phyloP scores from a whole-genome alignment of 108 stramenopile species.

The Cyclotella baltica region DNA sequence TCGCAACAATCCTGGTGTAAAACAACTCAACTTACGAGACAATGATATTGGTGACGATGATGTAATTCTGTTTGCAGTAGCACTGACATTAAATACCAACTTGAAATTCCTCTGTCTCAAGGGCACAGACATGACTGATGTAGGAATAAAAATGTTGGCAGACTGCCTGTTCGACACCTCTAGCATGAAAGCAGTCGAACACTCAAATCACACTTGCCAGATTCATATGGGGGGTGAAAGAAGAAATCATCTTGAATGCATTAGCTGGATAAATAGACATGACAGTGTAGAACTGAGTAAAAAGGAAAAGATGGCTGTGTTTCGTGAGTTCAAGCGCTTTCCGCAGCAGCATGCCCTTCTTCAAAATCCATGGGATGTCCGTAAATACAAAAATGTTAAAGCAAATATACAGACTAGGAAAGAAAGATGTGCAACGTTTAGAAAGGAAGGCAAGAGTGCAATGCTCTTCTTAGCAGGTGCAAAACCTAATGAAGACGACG shows the following conservation, averaged over 20 bases:
- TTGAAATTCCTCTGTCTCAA: not conserved
- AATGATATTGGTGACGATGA: not conserved
- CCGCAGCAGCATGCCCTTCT: not conserved
- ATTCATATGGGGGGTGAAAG: not conserved
- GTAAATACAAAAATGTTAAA: not conserved
- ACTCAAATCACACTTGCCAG: conserved; percentile 1
- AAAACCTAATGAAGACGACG: not conserved
- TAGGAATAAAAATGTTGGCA: not conserved
- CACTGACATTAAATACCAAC: not conserved
- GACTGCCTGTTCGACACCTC: not conserved
- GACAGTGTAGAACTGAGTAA: not conserved
- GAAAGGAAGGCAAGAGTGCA: not conserved
- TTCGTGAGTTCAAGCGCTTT: conserved; percentile 3
- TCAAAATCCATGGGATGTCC: not conserved
- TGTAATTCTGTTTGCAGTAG: not conserved
- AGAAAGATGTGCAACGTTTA: not conserved
- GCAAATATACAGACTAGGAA: not conserved
- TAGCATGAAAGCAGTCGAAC: conserved; percentile 4
- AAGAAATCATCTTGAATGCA: not conserved
- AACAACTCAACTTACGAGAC: not conserved
- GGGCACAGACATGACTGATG: conserved; percentile 2
- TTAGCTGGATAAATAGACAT: conserved; percentile 6
- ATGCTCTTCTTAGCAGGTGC: not conserved
- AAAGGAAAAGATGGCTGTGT: not conserved
- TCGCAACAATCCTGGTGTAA: not conserved